phyloP scores from a whole-genome alignment of 805 yeast species.

The Scheffersomyces lignosus region DNA sequence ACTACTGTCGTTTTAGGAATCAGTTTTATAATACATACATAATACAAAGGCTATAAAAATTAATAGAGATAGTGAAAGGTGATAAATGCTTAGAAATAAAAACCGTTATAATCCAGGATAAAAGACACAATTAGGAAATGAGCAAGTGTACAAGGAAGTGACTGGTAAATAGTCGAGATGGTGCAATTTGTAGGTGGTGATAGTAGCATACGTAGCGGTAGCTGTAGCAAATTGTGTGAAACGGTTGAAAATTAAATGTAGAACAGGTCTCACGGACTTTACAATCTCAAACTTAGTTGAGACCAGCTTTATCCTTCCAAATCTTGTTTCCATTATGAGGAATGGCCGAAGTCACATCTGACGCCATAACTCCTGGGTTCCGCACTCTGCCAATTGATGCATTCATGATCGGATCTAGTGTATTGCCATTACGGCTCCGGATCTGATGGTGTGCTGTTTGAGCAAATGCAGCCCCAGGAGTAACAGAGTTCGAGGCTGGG shows the following conservation, averaged over 20 bases:
- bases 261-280: too few relatives aligned
- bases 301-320: not conserved
- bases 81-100: too few relatives aligned
- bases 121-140: too few relatives aligned
- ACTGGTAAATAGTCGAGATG: too few relatives aligned
- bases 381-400: not conserved
- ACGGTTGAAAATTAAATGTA: too few relatives aligned
- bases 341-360: not conserved
- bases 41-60: not conserved
- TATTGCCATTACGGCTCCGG: slow-evolving; percentile 2
- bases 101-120: too few relatives aligned
- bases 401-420: not conserved
- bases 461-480: not conserved
- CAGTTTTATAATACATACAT: slow-evolving; percentile 14
- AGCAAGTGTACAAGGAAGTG: too few relatives aligned
- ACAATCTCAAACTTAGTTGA: too few relatives aligned
- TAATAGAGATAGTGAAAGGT: not conserved
- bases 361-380: not conserved
- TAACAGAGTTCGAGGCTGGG: not conserved
- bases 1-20: too few relatives aligned
- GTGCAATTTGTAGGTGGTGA: too few relatives aligned
- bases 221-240: too few relatives aligned
- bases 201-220: too few relatives aligned
- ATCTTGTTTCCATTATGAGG: not conserved
- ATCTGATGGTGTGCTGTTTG: slow-evolving; percentile 1